Evolutionary conservation across 208 protist genomes (phyloP).

Genomic region (Leishmania aethiopica): DNA sequence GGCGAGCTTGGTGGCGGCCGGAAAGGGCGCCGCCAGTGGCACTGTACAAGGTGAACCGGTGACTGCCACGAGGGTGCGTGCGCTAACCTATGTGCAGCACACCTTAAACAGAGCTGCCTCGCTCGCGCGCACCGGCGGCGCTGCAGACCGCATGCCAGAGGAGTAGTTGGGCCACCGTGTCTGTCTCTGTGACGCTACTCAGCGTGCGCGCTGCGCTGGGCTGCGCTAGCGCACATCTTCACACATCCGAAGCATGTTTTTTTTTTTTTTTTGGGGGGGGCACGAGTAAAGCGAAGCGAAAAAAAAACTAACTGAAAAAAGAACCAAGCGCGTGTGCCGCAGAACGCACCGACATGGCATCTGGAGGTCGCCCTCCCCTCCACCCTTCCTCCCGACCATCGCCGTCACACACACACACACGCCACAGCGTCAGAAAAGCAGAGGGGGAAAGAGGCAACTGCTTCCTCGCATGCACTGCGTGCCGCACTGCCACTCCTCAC

Average conservation of each 20-base stretch:
- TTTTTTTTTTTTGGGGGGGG: no score
- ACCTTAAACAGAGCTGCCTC: conserved; percentile 1
- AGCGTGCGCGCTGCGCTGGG: no score
- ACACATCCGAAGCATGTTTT: background rate
- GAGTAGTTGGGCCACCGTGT: background rate
- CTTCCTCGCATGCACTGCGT: background rate
- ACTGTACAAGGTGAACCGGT: background rate
- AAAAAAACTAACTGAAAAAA: no score
- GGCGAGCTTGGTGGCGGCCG: background rate
- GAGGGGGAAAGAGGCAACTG: background rate
- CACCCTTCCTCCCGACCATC: background rate
- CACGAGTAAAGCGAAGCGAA: no score
- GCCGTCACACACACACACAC: background rate
- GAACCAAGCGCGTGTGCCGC: no score
- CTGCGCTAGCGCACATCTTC: background rate
- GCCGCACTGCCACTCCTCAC: no score
- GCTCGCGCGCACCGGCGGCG: background rate
- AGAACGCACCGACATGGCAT: no score
- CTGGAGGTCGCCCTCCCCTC: background rate
- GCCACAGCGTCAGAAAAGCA: background rate
- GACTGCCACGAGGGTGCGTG: background rate
- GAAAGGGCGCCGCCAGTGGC: no score
- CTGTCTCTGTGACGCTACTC: background rate
- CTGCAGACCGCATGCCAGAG: background rate
- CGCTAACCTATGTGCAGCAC: background rate